A percentile compares a stretch with the other conserved stretches of the same genome.
phyloP scores from a whole-genome alignment of 495 filamentous ascomycete species.

The Neurospora sp. region DNA sequence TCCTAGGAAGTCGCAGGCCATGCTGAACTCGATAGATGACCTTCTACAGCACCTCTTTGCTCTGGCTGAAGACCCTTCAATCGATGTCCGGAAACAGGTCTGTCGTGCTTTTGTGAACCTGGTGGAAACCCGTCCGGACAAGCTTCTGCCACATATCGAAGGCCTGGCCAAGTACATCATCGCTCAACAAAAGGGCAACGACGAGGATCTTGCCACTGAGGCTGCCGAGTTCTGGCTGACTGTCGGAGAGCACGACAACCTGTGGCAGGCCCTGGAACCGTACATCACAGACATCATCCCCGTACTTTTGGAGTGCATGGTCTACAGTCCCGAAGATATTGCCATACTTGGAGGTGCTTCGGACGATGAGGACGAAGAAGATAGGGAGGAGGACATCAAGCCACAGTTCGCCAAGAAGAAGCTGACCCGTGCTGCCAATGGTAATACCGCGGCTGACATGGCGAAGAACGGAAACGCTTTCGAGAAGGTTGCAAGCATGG shows the following conservation, averaged over 20 bases:
- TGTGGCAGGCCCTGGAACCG: slow-evolving; percentile 63
- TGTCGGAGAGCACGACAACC: slow-evolving; percentile 72
- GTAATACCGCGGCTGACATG: slow-evolving; percentile 41
- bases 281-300: slow-evolving; percentile 81
- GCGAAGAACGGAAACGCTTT: slow-evolving; percentile 39
- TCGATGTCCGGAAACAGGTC: slow-evolving; percentile 79
- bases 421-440: slow-evolving; percentile 37
- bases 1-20: slow-evolving; percentile 63
- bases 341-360: slow-evolving; percentile 68
- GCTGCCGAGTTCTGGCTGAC: slow-evolving; percentile 97
- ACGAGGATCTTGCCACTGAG: slow-evolving; percentile 85
- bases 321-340: slow-evolving; percentile 91
- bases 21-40: slow-evolving; percentile 65
- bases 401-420: slow-evolving; percentile 78
- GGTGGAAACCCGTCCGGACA: slow-evolving; percentile 82
- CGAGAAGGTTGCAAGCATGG: slow-evolving; percentile 40
- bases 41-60: slow-evolving; percentile 75
- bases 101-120: slow-evolving; percentile 89
- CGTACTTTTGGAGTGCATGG: slow-evolving; percentile 86
- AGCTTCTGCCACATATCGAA: slow-evolving; percentile 77
- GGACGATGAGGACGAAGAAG: slow-evolving; percentile 88
- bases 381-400: slow-evolving; percentile 83
- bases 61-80: slow-evolving; percentile 60
- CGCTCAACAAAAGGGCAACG: slow-evolving; percentile 76
- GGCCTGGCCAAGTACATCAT: slow-evolving; percentile 92